These are phyloP conservation scores for Pichia sporocuriosa DNA, from an alignment of 805 yeast genomes.

Conservation along the genomic window DNA sequence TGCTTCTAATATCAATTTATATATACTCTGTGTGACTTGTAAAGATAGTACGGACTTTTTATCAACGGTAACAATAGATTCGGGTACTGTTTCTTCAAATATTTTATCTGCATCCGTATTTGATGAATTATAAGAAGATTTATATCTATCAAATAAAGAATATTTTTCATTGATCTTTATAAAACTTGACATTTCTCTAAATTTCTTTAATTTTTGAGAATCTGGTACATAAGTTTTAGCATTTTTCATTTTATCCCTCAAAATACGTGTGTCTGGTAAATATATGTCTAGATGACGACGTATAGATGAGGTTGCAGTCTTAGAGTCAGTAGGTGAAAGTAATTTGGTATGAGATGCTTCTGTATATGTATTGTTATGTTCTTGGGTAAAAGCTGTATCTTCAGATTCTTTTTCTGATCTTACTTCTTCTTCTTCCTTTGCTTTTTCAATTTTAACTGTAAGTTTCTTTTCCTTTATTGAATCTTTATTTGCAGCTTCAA, in stretches of 20 bases:
- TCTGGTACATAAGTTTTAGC: constrained; percentile 12
- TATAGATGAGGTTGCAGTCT: not conserved
- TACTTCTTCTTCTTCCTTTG: constrained; percentile 18
- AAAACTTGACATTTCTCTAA: constrained; percentile 33
- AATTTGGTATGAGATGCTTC: not conserved
- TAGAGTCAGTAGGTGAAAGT: not conserved
- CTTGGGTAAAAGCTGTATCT: not conserved
- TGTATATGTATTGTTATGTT: not conserved
- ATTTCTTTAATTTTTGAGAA: constrained; percentile 20
- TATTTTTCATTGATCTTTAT: constrained; percentile 47
- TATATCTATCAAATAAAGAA: constrained; percentile 29
- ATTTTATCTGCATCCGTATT: not conserved
- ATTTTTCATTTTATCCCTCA: constrained; percentile 13
- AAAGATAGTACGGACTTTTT: constrained; percentile 29
- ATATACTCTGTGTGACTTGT: constrained; percentile 49
- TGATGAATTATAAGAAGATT: constrained; percentile 10
- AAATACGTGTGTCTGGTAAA: constrained; percentile 12
- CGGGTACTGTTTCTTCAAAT: constrained; percentile 5
- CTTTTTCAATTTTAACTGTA: constrained; percentile 22
- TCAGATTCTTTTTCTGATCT: not conserved
- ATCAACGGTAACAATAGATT: constrained; percentile 14
- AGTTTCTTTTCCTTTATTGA: constrained; percentile 31
- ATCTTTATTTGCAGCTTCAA: constrained; percentile 35
- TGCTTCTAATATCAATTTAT: constrained; percentile 70
- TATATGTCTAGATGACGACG: constrained; percentile 9